These are phyloP conservation scores for Ganoderma sp. DNA, from an alignment of 1,284 basidiomycete species.

Conservation along the genomic window DNA sequence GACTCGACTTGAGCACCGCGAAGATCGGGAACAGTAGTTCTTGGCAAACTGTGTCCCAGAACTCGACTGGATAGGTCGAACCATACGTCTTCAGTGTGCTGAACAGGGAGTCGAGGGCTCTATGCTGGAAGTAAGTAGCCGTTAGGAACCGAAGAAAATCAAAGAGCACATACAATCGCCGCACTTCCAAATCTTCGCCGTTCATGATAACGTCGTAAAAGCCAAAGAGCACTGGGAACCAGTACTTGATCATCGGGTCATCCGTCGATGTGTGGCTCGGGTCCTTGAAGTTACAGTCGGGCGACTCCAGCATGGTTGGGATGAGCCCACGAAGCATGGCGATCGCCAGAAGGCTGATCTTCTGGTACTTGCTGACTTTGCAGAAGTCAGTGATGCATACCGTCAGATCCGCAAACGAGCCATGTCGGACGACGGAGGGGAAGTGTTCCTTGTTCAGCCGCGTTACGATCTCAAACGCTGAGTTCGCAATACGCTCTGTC, in stretches of 20 bases:
- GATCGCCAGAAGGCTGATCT: slow-evolving; percentile 95
- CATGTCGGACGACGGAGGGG: slow-evolving; percentile 87
- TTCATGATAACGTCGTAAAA: slow-evolving; percentile 99
- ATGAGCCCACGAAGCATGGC: slow-evolving; percentile 95
- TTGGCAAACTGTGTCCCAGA: slow-evolving; percentile 98
- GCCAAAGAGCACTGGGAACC: slow-evolving; percentile 96
- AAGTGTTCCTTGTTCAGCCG: slow-evolving; percentile 93
- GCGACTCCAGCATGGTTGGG: slow-evolving; percentile 86
- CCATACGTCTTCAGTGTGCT: slow-evolving; percentile 94
- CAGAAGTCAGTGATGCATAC: slow-evolving; percentile 99
- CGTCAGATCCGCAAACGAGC: slow-evolving; percentile 94
- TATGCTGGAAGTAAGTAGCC: slow-evolving; percentile 41
- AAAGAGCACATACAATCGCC: slow-evolving; percentile 75
- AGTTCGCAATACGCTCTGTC: slow-evolving; percentile 91
- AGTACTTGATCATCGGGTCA: slow-evolving; percentile 92
- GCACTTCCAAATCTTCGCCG: slow-evolving; percentile 97
- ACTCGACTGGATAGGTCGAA: slow-evolving; percentile 84
- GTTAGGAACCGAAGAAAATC: background rate
- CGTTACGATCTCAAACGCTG: slow-evolving; percentile 97
- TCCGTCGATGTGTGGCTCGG: slow-evolving; percentile 52
- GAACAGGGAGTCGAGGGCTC: slow-evolving; percentile 95
- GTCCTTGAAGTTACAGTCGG: slow-evolving; percentile 75
- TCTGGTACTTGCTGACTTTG: slow-evolving; percentile 99
- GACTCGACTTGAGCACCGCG: slow-evolving; percentile 89
- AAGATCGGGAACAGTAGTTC: slow-evolving; percentile 99